Base-by-base conservation (phyloP, 2,329 filamentous ascomycete species). In the Microsporum ferrugineum region DNA sequence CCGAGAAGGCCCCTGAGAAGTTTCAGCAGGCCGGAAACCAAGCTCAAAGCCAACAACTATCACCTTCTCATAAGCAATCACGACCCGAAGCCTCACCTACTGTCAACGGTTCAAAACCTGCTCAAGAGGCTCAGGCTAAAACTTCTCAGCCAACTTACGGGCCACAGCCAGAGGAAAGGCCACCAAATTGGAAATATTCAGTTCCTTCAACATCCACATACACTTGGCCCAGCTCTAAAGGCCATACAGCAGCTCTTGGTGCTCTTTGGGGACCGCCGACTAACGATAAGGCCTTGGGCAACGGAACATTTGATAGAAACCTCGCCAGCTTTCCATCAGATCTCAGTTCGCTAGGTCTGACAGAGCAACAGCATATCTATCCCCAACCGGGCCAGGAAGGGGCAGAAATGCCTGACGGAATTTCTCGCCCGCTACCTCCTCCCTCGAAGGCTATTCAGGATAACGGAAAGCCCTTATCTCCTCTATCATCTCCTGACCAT, bases 201-300 rank as follows among this genome's bases (percentile, higher is more conserved):
- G 65, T 77, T 39, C 71, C 73, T 60, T 17, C 57, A 27, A 27
- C 57, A 10, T 49, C 57, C 12, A 66, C 74, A 23, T 75, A 75
- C 63, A 66, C 72, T 7, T 75, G 74, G 75, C 64, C 72, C 53
- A 65, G 71, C 43, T 58, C 71, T 3, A 76, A 73, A 49, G 68
- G 77, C 34, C 65, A 71, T 38, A 63, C 75, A 33, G 66, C 72
- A 59, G 65, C 73, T 45, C 64, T 73, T 64, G 68, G 75, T 59
- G 84, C 82, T 65, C 79, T 84, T 36, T 86, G 84, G 84, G 84
- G 83, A 60, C 77, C 80, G 41, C 75, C 80, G 41, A 78, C 75
- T 59, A 77, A 77, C 66, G 80, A 83, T 63, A 79, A 80, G 66
- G 80, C 81, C 31, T 77, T 86, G 45, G 84, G 84, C 14, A 86